Evolutionary conservation across 2,329 filamentous ascomycete genomes (phyloP), one percentile per base, ranked within the genome.

Genomic region (Fusarium protoensiforme): DNA sequence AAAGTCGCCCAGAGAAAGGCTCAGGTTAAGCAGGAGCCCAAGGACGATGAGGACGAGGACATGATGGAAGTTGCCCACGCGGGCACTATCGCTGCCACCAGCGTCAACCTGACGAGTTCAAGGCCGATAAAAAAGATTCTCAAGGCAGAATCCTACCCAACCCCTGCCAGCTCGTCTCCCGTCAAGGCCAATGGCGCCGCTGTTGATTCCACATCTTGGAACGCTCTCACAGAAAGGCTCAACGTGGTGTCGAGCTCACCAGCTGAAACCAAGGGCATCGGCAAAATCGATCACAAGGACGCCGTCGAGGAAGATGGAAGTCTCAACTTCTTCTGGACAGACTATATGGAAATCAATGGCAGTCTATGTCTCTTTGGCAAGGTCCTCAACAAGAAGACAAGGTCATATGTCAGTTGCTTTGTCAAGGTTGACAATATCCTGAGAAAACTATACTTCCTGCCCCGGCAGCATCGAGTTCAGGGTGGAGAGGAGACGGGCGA

Each of bases 311-410:
- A 94, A 71, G 95, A 99, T 78, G 96, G 96, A 38, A 97, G 93
- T 76, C 87, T 99, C 33, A 92, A 92, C 75, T 94, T 99, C 85
- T 99, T 98, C 85, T 99, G 96, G 96, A 93, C 94, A 9, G 96
- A 99, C 82, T 99, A 98, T 79, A 94, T 93, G 1, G 96, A 99
- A 80, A 87, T 98, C 80, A 95, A 95, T 78, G 96, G 96, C 67
- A 96, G 92, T 75, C 86, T 99, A 11, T 98, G 95, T 81, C 88
- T 99, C 13, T 98, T 99, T 79, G 96, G 96, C 72, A 99, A 99
- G 80, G 96, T 98, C 27, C 91, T 95, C 77, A 95, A 98, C 84
- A 98, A 95, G 82, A 93, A 91, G 77, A 94, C 90, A 2, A 91
- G 90, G 60, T 86, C 87, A 48, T 95, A 94, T 80, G 92, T 95